A percentile compares a stretch with the other conserved stretches of the same genome.
phyloP scores from a whole-genome alignment of 352 stramenopile genomes.

The Phytopythium ostracodes region DNA sequence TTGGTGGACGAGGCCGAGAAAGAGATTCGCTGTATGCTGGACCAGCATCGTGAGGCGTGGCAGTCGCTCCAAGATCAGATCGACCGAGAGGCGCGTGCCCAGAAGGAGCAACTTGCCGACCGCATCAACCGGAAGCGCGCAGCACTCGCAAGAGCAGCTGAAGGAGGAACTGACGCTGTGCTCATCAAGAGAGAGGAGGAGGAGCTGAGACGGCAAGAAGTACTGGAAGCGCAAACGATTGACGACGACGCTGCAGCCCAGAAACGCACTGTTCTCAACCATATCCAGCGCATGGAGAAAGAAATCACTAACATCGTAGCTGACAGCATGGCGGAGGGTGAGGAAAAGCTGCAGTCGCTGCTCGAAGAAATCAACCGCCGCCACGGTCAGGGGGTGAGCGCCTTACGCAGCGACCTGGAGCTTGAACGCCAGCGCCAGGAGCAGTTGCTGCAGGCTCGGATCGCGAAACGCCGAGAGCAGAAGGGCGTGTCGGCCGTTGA shows the following conservation, averaged over 20 bases:
- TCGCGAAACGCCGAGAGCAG: conserved; percentile 17
- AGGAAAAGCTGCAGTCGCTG: conserved; percentile 16
- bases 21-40: conserved; percentile 26
- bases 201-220: conserved; percentile 19
- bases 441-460: conserved; percentile 20
- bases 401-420: conserved; percentile 15
- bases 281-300: conserved; percentile 11
- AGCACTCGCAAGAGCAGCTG: conserved; percentile 4
- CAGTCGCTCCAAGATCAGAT: conserved; percentile 19
- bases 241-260: conserved; percentile 14
- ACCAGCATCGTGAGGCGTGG: conserved; percentile 31
- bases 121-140: conserved; percentile 31
- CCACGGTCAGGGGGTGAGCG: conserved; percentile 14
- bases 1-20: conserved; percentile 17
- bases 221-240: conserved; percentile 11
- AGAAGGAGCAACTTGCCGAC: conserved; percentile 27
- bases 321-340: conserved; percentile 9
- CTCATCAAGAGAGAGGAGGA: background rate
- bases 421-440: conserved; percentile 28
- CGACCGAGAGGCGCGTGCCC: conserved; percentile 24
- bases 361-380: conserved; percentile 14
- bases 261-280: conserved; percentile 11
- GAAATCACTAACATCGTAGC: conserved; percentile 13
- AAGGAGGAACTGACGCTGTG: conserved; percentile 6
- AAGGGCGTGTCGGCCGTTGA: background rate